Conservation (phyloP, 2,329 filamentous ascomycete species). For the Chrysoporthe cubensis region DNA sequence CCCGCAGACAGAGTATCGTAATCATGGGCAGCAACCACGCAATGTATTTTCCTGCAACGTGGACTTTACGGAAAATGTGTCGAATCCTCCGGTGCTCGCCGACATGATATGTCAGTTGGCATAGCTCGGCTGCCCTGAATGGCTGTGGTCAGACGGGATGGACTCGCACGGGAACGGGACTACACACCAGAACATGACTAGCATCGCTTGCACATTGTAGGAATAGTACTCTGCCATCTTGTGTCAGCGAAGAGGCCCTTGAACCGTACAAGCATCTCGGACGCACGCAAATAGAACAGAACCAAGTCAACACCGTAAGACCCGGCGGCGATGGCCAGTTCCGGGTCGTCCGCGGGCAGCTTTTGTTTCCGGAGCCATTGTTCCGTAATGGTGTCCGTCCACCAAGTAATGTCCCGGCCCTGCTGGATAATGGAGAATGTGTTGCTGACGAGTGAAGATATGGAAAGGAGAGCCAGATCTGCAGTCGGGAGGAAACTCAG, state of each 20-base stretch:
- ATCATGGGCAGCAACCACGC: constrained; percentile 32
- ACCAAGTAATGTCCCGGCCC: constrained; percentile 32
- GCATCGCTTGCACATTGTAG: constrained; percentile 33
- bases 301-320: constrained; percentile 34
- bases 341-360: constrained; percentile 30
- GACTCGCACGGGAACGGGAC: background rate
- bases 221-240: constrained; percentile 31
- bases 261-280: background rate
- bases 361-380: constrained; percentile 30
- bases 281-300: constrained; percentile 36
- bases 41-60: constrained; percentile 31
- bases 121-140: constrained; percentile 19
- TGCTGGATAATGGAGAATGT: constrained; percentile 35
- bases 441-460: constrained; percentile 32
- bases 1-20: constrained; percentile 30
- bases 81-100: constrained; percentile 30
- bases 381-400: constrained; percentile 27
- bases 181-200: constrained; percentile 34
- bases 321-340: constrained; percentile 33
- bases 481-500: background rate
- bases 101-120: constrained; percentile 27
- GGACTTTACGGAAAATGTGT: constrained; percentile 30
- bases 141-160: background rate
- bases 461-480: constrained; percentile 34
- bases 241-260: background rate